Evolutionary conservation across 1,139 yeast genomes (phyloP).

Genomic region (Blastobotrys proliferans): DNA sequence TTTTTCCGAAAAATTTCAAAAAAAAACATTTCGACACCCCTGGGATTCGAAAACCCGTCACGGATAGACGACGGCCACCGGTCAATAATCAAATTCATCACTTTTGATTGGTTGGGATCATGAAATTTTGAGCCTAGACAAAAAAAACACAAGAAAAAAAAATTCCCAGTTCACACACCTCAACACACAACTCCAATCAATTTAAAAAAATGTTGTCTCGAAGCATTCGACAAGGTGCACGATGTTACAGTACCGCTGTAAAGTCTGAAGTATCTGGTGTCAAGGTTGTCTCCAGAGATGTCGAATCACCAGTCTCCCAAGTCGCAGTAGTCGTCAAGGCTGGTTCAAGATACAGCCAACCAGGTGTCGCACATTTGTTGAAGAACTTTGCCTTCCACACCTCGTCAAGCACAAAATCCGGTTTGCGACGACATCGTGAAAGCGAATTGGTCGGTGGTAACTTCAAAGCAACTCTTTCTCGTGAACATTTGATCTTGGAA

Average conservation of each 20-base stretch:
- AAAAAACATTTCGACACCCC: too few relatives aligned
- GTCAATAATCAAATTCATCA: too few relatives aligned
- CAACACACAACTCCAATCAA: too few relatives aligned
- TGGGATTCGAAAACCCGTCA: too few relatives aligned
- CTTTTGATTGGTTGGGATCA: too few relatives aligned
- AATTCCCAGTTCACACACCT: too few relatives aligned
- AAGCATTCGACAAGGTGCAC: constrained; percentile 10
- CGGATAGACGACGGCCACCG: too few relatives aligned
- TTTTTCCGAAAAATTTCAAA: too few relatives aligned
- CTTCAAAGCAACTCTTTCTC: constrained; percentile 63
- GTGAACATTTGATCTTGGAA: constrained; percentile 78
- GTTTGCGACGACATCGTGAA: constrained; percentile 91
- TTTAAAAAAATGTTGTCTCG: constrained; percentile 12
- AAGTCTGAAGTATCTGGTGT: constrained; percentile 36
- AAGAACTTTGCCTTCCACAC: constrained; percentile 80
- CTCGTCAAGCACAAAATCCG: constrained; percentile 71
- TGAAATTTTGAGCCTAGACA: too few relatives aligned
- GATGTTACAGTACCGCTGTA: constrained; percentile 23
- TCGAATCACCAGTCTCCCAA: constrained; percentile 56
- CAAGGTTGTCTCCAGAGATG: constrained; percentile 45
- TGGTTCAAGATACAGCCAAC: constrained; percentile 74
- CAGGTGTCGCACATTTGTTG: constrained; percentile 84
- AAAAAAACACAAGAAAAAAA: too few relatives aligned
- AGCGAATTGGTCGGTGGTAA: constrained; percentile 89
- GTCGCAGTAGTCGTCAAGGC: constrained; percentile 79